Evolutionary conservation across 2,329 filamentous ascomycete species (phyloP).

Genomic region (Pyricularia sp.): DNA sequence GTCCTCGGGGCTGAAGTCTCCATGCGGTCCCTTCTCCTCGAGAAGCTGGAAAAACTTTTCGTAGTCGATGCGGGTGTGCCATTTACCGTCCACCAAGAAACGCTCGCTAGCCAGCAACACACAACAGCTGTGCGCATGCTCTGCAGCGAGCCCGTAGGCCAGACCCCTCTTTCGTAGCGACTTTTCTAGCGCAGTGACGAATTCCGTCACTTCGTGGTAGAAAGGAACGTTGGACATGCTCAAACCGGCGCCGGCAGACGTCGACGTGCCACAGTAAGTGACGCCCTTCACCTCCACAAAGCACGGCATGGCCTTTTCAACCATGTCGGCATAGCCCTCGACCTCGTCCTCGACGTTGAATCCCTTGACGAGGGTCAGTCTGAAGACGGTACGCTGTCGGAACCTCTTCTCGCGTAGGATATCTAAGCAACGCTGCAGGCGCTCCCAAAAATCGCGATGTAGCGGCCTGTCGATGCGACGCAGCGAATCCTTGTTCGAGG

Average conservation of each 20-base stretch:
- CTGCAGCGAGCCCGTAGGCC: conserved; percentile 82
- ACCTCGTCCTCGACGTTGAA: conserved; percentile 97
- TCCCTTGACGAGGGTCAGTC: conserved; percentile 90
- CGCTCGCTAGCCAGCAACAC: conserved; percentile 74
- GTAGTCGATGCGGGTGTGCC: conserved; percentile 92
- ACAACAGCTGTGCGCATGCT: conserved; percentile 93
- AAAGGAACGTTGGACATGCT: conserved; percentile 98
- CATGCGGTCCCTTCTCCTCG: conserved; percentile 55
- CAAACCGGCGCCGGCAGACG: conserved; percentile 72
- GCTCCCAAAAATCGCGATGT: conserved; percentile 95
- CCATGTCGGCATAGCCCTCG: conserved; percentile 79
- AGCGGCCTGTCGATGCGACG: conserved; percentile 85
- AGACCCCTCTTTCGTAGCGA: conserved; percentile 63
- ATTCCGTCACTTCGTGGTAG: conserved; percentile 80
- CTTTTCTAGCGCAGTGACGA: conserved; percentile 65
- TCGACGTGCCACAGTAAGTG: conserved; percentile 89
- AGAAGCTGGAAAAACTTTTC: conserved; percentile 77
- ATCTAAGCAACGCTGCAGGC: conserved; percentile 83
- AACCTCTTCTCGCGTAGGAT: conserved; percentile 78
- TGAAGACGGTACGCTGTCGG: conserved; percentile 86
- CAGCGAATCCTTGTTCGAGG: conserved; percentile 79
- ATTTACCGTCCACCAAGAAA: conserved; percentile 68
- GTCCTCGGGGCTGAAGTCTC: conserved; percentile 76
- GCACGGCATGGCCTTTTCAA: conserved; percentile 77
- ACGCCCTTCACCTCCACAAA: conserved; percentile 96